Evolutionary conservation across 345 rosid genomes (phyloP).

Genomic region (Aethionema arabicum): DNA sequence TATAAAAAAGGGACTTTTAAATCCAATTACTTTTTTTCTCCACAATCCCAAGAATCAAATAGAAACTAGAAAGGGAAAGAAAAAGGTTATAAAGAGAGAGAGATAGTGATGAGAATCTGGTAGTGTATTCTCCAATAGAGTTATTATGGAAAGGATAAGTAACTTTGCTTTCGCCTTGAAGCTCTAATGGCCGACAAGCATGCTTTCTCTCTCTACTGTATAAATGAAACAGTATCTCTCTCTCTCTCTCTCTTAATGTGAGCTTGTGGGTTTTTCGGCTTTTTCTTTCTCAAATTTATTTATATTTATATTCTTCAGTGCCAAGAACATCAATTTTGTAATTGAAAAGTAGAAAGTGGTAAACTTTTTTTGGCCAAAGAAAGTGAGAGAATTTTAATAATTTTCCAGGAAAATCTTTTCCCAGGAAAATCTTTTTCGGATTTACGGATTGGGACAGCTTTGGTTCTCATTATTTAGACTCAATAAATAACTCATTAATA

Average conservation of each 20-base stretch:
- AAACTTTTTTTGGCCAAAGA: conserved; percentile 31
- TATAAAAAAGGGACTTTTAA: conserved; percentile 24
- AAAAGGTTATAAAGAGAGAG: conserved; percentile 3
- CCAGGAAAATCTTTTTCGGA: conserved; percentile 8
- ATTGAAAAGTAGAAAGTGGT: conserved; percentile 34
- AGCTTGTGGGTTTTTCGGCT: conserved; percentile 30
- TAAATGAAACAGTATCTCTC: conserved; percentile 16
- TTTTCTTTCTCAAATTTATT: not conserved
- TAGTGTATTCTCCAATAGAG: conserved; percentile 41
- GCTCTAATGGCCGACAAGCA: conserved; percentile 44
- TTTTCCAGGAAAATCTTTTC: conserved; percentile 21
- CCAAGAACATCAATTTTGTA: conserved; percentile 40
- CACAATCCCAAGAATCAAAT: conserved; percentile 37
- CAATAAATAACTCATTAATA: not conserved
- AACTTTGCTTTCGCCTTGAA: conserved; percentile 32
- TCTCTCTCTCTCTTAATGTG: conserved; percentile 24
- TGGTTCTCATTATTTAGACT: conserved; percentile 29
- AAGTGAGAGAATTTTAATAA: conserved; percentile 22
- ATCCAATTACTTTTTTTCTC: conserved; percentile 30
- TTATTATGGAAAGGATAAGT: conserved; percentile 33
- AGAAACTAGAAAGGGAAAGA: conserved; percentile 11
- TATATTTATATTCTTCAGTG: conserved; percentile 36
- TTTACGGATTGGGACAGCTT: conserved; percentile 42
- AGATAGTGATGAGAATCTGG: conserved; percentile 33
- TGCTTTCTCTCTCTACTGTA: conserved; percentile 43